Evolutionary conservation across 1,284 basidiomycete genomes (phyloP).

Genomic region (Rhodotorula sp.): DNA sequence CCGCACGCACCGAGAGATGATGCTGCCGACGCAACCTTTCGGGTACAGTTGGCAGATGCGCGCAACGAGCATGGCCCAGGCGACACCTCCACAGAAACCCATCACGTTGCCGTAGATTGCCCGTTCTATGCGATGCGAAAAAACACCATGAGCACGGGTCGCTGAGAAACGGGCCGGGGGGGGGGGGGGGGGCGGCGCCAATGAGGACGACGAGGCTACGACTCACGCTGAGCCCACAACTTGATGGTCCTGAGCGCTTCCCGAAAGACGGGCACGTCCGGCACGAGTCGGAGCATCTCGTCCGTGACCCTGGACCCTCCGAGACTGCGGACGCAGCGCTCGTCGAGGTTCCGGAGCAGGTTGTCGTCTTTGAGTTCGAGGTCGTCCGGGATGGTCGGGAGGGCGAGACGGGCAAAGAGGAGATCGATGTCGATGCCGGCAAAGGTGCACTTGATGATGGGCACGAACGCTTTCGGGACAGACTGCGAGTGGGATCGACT

Average conservation of each 20-base stretch:
- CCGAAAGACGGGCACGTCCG: constrained; percentile 90
- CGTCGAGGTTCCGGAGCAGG: constrained; percentile 87
- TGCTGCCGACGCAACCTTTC: constrained; percentile 86
- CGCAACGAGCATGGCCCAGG: constrained; percentile 97
- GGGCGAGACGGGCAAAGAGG: constrained; percentile 74
- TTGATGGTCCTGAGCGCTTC: constrained; percentile 94
- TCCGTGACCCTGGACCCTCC: constrained; percentile 96
- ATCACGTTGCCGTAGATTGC: constrained; percentile 99
- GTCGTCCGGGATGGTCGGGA: constrained; percentile 85
- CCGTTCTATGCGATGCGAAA: constrained; percentile 49
- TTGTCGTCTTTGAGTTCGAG: constrained; percentile 87
- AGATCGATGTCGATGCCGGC: constrained; percentile 92
- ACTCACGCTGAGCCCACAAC: constrained; percentile 91
- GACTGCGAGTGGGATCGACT: constrained; percentile 57
- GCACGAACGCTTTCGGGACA: constrained; percentile 94
- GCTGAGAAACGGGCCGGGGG: constrained; percentile 4
- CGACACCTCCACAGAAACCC: constrained; percentile 96
- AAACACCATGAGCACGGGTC: too few species aligned
- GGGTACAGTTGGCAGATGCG: constrained; percentile 99
- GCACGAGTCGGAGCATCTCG: constrained; percentile 91
- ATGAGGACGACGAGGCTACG: neutral
- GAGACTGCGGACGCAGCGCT: constrained; percentile 89
- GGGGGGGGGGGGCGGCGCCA: neutral
- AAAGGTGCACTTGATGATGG: constrained; percentile 88
- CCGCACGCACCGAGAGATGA: constrained; percentile 78